phyloP scores from a whole-genome alignment of 257 asterid species.

The Oldenlandia corymbosa region DNA sequence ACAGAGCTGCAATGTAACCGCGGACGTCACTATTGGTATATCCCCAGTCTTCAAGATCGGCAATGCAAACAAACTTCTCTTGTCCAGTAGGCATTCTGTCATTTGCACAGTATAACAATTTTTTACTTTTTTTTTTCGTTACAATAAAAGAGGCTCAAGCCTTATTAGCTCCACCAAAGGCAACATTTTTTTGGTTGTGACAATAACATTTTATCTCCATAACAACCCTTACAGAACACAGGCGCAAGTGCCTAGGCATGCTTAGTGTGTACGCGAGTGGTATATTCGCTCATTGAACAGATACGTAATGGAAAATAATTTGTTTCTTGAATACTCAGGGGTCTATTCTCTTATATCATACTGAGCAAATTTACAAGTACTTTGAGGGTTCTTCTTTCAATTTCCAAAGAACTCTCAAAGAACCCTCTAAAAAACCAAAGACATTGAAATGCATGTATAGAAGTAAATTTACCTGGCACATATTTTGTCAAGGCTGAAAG shows the following conservation, averaged over 20 bases:
- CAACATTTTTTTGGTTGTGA: too few species aligned
- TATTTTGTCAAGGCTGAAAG: slow-evolving; percentile 66
- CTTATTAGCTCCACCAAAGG: not conserved
- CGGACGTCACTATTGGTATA: slow-evolving; percentile 61
- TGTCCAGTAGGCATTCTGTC: slow-evolving; percentile 67
- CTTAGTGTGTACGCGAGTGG: not conserved
- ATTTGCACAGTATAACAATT: not conserved
- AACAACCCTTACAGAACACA: too few species aligned
- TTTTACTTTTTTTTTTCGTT: too few species aligned
- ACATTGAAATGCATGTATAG: not conserved
- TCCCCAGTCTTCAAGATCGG: slow-evolving; percentile 78
- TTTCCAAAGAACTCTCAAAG: not conserved
- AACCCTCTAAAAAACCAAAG: not conserved
- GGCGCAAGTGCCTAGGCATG: too few species aligned
- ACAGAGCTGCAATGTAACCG: slow-evolving; percentile 71
- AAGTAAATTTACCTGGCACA: slow-evolving; percentile 55
- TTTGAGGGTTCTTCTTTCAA: not conserved
- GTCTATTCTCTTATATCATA: not conserved
- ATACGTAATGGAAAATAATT: not conserved
- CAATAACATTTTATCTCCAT: too few species aligned
- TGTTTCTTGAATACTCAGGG: not conserved
- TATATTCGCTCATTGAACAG: not conserved
- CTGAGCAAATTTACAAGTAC: not conserved
- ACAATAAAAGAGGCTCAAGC: too few species aligned
- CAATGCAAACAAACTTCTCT: slow-evolving; percentile 78